A percentile compares a stretch with the other conserved stretches of the same genome.
Evolutionary conservation across 2,329 filamentous ascomycete species (phyloP).

Genomic region (Phialophora expanda): DNA sequence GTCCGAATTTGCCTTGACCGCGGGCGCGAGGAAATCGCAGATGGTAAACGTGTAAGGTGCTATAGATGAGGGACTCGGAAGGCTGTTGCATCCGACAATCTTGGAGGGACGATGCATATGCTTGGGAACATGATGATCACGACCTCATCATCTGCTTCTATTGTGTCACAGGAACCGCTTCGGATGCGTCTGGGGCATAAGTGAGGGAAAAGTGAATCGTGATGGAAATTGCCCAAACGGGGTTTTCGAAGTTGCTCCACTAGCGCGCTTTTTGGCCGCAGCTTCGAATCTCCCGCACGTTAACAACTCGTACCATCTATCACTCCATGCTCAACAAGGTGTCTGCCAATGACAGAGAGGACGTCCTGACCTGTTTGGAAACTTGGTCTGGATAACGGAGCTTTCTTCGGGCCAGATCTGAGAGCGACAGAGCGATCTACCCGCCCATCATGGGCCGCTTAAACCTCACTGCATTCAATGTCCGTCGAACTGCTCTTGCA

Average conservation of each 20-base stretch:
- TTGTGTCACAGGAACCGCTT: not conserved
- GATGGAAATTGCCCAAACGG: constrained; percentile 13
- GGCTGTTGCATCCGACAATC: constrained; percentile 32
- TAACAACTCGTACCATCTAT: not conserved
- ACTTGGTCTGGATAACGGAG: not conserved
- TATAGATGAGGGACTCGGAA: constrained; percentile 33
- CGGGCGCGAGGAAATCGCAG: constrained; percentile 37
- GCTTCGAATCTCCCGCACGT: constrained; percentile 11
- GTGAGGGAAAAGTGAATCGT: constrained; percentile 10
- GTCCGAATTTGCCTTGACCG: constrained; percentile 18
- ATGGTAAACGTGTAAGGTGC: constrained; percentile 20
- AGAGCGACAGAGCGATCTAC: not conserved
- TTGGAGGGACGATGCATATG: constrained; percentile 34
- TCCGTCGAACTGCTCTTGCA: constrained; percentile 50
- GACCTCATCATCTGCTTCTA: constrained; percentile 17
- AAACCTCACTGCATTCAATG: constrained; percentile 54
- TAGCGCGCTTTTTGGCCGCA: constrained; percentile 31
- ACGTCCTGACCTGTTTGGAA: too few relatives aligned
- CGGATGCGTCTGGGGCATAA: not conserved
- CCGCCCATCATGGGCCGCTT: constrained; percentile 51
- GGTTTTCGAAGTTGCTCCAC: constrained; percentile 8
- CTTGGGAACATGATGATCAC: constrained; percentile 27
- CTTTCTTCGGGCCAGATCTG: not conserved
- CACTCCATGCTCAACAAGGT: not conserved
- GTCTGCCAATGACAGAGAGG: not conserved